Evolutionary conservation across 1,139 yeast genomes (phyloP).

Genomic region (Taphrina deformans): DNA sequence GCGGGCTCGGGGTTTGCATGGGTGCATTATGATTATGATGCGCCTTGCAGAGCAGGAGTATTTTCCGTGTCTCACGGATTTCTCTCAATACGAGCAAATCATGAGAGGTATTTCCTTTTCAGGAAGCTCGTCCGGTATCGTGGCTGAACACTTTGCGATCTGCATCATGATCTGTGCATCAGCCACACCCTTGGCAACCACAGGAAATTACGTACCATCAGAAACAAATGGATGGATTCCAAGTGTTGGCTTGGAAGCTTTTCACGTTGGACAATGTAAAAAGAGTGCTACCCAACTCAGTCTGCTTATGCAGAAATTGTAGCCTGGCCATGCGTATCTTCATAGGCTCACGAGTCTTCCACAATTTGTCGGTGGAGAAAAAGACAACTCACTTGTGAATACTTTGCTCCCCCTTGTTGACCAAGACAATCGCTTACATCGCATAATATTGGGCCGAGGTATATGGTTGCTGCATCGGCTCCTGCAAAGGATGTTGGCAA

Average conservation of each 20-base stretch:
- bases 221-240: too few relatives aligned
- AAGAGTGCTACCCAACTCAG: background rate
- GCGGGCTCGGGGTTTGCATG: too few relatives aligned
- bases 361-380: too few relatives aligned
- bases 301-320: background rate
- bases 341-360: background rate
- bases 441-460: background rate
- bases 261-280: too few relatives aligned
- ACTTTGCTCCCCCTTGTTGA: too few relatives aligned
- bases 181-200: background rate
- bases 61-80: background rate
- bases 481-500: too few relatives aligned
- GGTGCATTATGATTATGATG: too few relatives aligned
- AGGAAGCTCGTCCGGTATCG: background rate
- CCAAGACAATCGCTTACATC: background rate
- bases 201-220: background rate
- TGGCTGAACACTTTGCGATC: background rate
- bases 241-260: too few relatives aligned
- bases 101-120: background rate
- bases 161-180: slow-evolving; percentile 4
- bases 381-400: too few relatives aligned
- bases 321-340: background rate
- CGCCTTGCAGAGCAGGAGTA: too few relatives aligned
- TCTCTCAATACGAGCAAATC: background rate
- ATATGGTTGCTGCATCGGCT: too few relatives aligned